Evolutionary conservation across 305 asterid genomes (phyloP), one percentile per base, ranked within the genome.

Genomic region (Rubia balearica): DNA sequence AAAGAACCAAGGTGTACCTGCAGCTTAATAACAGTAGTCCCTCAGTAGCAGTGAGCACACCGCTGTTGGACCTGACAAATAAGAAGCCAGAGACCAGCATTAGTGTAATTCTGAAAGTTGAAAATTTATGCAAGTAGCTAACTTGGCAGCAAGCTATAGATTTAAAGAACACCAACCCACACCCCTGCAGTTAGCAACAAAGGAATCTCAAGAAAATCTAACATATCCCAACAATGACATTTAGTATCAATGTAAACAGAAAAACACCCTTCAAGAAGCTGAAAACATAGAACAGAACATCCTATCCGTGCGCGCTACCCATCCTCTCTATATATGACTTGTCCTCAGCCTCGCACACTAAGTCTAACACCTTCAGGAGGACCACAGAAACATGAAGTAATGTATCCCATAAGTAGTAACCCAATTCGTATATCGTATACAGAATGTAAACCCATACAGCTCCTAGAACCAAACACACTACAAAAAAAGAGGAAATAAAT

Each of bases 1-100:
- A 27, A 65, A 65, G 43, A 48, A 67, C 21, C 40, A 33, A 1
- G 3, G 10, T 16, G 61, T 84, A 93, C 98, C 96, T 93, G 98
- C 73, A 93, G 81, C 88, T 93, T 93, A 72, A 89, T 82, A 69
- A 91, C 97, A 71, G 81, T 88, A 4, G 97, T 89, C 84, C 84
- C 68, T 81, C 90, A 74, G 97, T 82, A 67, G 89, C 94, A n/a
- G 92, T 81, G 40, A 90, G 84, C 76, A 90, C 86, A 57, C 96
- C 79, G 41, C 88, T 84, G 71, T 82, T 88, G 1, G 96, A 84
- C 68, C 87, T 83, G 55, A 84, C 97, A 0, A 97, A 89, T 62
- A 90, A 80, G 84, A 93, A 89, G 17, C 96, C 92, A 0, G 96
- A 93, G 16, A 89, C 97, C 85, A 85, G 71, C 62, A 88, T 76